phyloP scores from a whole-genome alignment of 495 filamentous ascomycete genomes.

The Staphylotrichum tortipilum region DNA sequence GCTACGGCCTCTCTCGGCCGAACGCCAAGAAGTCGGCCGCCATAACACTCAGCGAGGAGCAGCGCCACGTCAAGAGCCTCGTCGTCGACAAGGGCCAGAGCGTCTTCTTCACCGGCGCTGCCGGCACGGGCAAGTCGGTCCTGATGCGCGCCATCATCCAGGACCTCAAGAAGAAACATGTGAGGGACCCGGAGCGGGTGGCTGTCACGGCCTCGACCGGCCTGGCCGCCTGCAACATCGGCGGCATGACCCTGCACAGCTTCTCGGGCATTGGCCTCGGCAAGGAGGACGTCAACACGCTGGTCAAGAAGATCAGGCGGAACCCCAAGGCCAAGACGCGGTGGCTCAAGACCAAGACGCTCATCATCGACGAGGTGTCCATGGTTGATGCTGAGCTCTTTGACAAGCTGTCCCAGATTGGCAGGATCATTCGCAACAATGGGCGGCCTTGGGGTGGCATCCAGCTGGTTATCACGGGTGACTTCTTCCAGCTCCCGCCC shows the following conservation, averaged over 20 bases:
- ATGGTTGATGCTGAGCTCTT: slow-evolving; percentile 98
- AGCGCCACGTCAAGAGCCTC: slow-evolving; percentile 69
- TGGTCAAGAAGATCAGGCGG: slow-evolving; percentile 84
- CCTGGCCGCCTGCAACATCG: slow-evolving; percentile 92
- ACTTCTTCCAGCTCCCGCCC: slow-evolving; percentile 95
- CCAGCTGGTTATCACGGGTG: slow-evolving; percentile 89
- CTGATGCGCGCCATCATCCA: slow-evolving; percentile 84
- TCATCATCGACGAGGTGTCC: slow-evolving; percentile 91
- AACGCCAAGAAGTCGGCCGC: slow-evolving; percentile 39
- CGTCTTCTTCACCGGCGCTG: slow-evolving; percentile 96
- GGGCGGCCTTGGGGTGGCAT: slow-evolving; percentile 92
- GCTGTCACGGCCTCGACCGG: slow-evolving; percentile 95
- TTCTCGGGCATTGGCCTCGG: slow-evolving; percentile 93
- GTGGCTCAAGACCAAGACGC: slow-evolving; percentile 78
- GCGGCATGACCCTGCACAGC: slow-evolving; percentile 90
- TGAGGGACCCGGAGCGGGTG: slow-evolving; percentile 65
- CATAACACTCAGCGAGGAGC: slow-evolving; percentile 76
- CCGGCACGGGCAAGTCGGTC: slow-evolving; percentile 95
- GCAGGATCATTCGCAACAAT: slow-evolving; percentile 72
- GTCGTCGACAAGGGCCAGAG: slow-evolving; percentile 70
- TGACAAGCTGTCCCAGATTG: slow-evolving; percentile 88
- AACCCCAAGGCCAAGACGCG: slow-evolving; percentile 81
- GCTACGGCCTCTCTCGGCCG: slow-evolving; percentile 28
- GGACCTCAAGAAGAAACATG: slow-evolving; percentile 65
- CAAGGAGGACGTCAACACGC: slow-evolving; percentile 71